Conservation (phyloP, 1,139 yeast genomes). For the Zygoascus meyerae region DNA sequence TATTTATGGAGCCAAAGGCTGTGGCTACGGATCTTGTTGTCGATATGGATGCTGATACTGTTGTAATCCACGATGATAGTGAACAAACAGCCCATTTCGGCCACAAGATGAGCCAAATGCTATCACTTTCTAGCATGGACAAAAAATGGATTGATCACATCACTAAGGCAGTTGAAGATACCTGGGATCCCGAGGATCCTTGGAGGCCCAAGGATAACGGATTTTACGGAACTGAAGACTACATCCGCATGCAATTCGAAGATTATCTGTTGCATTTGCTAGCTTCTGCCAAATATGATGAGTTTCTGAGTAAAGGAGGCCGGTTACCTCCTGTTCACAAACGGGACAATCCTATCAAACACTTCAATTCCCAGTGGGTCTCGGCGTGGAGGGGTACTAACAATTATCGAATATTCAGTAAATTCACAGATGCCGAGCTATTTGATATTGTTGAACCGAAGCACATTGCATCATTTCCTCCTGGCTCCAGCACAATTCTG, state of each 20-base stretch:
- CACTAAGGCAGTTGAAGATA: slow-evolving; percentile 34
- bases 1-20: slow-evolving; percentile 59
- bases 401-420: slow-evolving; percentile 65
- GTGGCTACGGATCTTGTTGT: slow-evolving; percentile 49
- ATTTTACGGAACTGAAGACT: slow-evolving; percentile 81
- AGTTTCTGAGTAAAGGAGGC: slow-evolving; percentile 43
- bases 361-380: slow-evolving; percentile 54
- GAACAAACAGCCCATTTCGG: slow-evolving; percentile 28
- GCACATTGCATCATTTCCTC: slow-evolving; percentile 42
- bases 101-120: slow-evolving; percentile 37
- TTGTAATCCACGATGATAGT: slow-evolving; percentile 41
- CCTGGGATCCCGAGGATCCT: slow-evolving; percentile 42
- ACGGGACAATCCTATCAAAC: slow-evolving; percentile 10
- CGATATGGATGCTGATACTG: slow-evolving; percentile 43
- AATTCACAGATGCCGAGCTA: slow-evolving; percentile 76
- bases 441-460: slow-evolving; percentile 82
- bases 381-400: slow-evolving; percentile 59
- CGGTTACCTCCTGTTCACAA: slow-evolving; percentile 42
- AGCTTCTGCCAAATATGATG: slow-evolving; percentile 64
- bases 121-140: slow-evolving; percentile 59
- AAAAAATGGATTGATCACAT: slow-evolving; percentile 62
- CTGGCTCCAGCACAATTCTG: slow-evolving; percentile 5
- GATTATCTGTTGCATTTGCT: slow-evolving; percentile 77
- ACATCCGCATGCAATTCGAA: slow-evolving; percentile 80
- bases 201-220: slow-evolving; percentile 42